Base-by-base conservation (phyloP, 176 grass and related monocot genomes). In the Oryza officinalis region DNA sequence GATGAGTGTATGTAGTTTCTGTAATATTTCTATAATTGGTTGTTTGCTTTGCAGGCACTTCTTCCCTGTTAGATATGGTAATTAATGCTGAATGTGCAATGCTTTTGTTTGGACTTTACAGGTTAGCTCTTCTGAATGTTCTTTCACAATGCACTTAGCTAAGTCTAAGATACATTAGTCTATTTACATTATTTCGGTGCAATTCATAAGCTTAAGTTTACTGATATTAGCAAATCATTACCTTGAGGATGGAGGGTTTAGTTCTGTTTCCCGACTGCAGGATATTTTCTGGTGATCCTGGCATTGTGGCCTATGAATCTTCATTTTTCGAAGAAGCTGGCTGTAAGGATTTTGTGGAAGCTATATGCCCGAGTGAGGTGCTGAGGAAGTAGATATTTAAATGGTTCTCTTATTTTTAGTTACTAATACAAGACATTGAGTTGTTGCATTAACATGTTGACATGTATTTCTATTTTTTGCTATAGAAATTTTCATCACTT, bases 201-300 rank as follows among this genome's bases (percentile, higher is more conserved):
- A 60, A n/a, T 69, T 66, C 44, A 23, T 74, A 68, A 63, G 77
- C 17, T 72, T 33, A 63, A 26, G 76, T 43, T 70, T 77, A 22
- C 23, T 63, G 10, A 26, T 63, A 30, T 79, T 90, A 27, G 59
- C 17, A 9, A 81, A 59, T 40, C 20, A 37, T 22, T 28, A 41
- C 59, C 4, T 92, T 60, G 59, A 79, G 67, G 41, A 67, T 72
- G 31, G 50, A 61, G 33, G 50, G n/a, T 41, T 87, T 61, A 79
- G 10, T 81, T 80, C 75, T 49, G 8, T 75, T 41, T 69, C 59
- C 25, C 65, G 54, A 14, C 87, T 94, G 73, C 87, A 99, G 96
- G 81, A 94, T 99, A 87, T 93, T 99, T 31, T 96, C 96, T 81
- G 70, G 89, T 90, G 93, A 99, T 75, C 96, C 93, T n/a, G 96